Base-by-base conservation (phyloP, 1,284 basidiomycete species). In the Anthracocystis panici-leucophaei region DNA sequence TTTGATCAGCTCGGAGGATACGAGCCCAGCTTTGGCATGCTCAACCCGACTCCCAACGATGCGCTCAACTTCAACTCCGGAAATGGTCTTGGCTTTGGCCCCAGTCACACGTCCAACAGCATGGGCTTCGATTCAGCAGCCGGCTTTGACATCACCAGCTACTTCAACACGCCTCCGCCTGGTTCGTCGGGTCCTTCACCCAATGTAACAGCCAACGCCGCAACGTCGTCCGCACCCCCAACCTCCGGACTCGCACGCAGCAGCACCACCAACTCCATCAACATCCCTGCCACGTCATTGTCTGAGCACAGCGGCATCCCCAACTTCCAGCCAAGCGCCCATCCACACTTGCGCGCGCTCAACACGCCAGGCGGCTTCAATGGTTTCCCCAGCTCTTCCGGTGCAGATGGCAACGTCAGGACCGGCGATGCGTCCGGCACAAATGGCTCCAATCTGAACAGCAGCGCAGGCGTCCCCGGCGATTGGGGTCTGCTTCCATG, bases 1-100 rank as follows among this genome's bases (percentile, higher is more conserved):
- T 77, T 80, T 31, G 77, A 78, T 35, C 77, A 78, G 57, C 74
- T 80, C 33, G 77, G 78, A 8, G 74, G 76, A 9, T 74, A 69
- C 56, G 77, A 77, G 33, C 65, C 65, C 7, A 75, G 73, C 57
- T 70, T 75, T 38, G 73, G 73, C 53, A 75, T 75, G 73, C 73
- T 75, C 59, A 70, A 75, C 27, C 73, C 73, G 0, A 75, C 73
- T 12, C 63, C 72, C n/a, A 71, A 69, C 48, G 72, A 74, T 20
- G 75, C 65, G 2, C 73, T 77, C 50, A 74, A 75, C 50, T 74
- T 75, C 54, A 65, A 64, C 42, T 44, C 65, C 2, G 61, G 67
- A 7, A 65, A 62, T 1, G 65, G 65, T 7, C 51, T 72, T 1
- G 74, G 68, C 21, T 76, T 67, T 21, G 68, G 65, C 4, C 60